Conservation (phyloP, 2,329 filamentous ascomycete genomes). For the Alternaria atra region DNA sequence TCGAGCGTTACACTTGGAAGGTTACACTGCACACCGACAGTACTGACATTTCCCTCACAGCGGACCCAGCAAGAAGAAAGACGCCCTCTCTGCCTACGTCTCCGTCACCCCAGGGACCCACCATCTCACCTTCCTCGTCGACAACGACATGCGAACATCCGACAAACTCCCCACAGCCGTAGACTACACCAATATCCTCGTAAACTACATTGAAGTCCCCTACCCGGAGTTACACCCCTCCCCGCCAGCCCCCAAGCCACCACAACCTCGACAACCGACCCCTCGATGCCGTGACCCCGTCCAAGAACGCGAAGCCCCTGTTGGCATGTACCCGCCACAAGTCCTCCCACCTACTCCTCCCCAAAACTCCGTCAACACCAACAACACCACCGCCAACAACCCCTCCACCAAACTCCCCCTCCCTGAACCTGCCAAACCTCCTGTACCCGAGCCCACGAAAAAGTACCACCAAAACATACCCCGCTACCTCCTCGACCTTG, state of each 20-base stretch:
- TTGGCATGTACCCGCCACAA: slow-evolving; percentile 43
- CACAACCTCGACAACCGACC: slow-evolving; percentile 19
- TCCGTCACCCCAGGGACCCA: slow-evolving; percentile 92
- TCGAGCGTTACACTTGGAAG: slow-evolving; percentile 13
- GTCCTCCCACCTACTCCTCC: slow-evolving; percentile 56
- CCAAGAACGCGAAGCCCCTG: slow-evolving; percentile 35
- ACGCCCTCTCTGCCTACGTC: slow-evolving; percentile 78
- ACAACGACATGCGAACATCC: slow-evolving; percentile 91
- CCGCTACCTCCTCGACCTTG: slow-evolving; percentile 84
- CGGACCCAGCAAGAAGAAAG: slow-evolving; percentile 56
- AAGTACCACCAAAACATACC: slow-evolving; percentile 80
- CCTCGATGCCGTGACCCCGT: slow-evolving; percentile 33
- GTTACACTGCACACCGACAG: slow-evolving; percentile 44
- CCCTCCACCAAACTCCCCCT: slow-evolving; percentile 33
- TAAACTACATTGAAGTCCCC: slow-evolving; percentile 97
- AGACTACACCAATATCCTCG: slow-evolving; percentile 95
- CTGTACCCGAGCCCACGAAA: slow-evolving; percentile 49
- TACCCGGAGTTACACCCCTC: slow-evolving; percentile 69
- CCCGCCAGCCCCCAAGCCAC: slow-evolving; percentile 21
- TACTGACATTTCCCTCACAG: slow-evolving; percentile 42
- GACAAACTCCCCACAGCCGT: slow-evolving; percentile 90
- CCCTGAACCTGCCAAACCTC: slow-evolving; percentile 40
- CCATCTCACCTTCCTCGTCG: slow-evolving; percentile 94
- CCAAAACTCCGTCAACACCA: neutral
- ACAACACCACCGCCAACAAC: slow-evolving; percentile 49